Evolutionary conservation across 148 eudicot genomes (phyloP).

Genomic region (Vaccinium macrocarpon): DNA sequence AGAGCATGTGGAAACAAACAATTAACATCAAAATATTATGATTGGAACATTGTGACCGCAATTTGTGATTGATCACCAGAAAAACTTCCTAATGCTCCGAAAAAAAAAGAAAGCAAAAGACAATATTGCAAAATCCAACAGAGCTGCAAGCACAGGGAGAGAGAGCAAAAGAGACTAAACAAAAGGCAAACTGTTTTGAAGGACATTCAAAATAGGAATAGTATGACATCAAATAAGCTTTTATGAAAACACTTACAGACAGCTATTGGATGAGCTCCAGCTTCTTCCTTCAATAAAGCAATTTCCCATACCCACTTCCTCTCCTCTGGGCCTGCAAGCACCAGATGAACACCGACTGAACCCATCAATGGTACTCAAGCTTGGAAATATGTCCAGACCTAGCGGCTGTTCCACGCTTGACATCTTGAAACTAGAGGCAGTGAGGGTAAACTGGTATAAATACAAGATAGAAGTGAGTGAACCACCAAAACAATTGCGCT

Average conservation of each 20-base stretch:
- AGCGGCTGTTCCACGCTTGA: constrained; percentile 94
- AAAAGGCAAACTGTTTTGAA: not conserved
- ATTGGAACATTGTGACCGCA: not conserved
- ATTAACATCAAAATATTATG: not conserved
- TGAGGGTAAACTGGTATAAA: constrained; percentile 17
- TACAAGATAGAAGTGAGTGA: constrained; percentile 16
- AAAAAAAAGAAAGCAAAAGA: not conserved
- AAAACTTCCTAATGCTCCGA: not conserved
- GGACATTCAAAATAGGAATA: not conserved
- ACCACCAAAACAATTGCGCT: not conserved
- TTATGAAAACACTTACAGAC: constrained; percentile 49
- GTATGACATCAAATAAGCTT: not conserved
- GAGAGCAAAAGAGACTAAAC: not conserved
- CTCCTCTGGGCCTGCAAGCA: constrained; percentile 68
- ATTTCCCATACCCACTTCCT: constrained; percentile 66
- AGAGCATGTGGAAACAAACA: not conserved
- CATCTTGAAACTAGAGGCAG: constrained; percentile 47
- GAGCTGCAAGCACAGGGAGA: not conserved
- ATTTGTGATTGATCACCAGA: not conserved
- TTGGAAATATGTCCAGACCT: constrained; percentile 75
- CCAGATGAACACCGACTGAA: constrained; percentile 67
- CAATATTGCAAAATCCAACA: not conserved
- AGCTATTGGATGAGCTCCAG: constrained; percentile 82
- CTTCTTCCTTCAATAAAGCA: constrained; percentile 79
- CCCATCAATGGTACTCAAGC: constrained; percentile 68